Base-by-base conservation (phyloP, 202 grass and related monocot species). In the Hordeum pubiflorum region DNA sequence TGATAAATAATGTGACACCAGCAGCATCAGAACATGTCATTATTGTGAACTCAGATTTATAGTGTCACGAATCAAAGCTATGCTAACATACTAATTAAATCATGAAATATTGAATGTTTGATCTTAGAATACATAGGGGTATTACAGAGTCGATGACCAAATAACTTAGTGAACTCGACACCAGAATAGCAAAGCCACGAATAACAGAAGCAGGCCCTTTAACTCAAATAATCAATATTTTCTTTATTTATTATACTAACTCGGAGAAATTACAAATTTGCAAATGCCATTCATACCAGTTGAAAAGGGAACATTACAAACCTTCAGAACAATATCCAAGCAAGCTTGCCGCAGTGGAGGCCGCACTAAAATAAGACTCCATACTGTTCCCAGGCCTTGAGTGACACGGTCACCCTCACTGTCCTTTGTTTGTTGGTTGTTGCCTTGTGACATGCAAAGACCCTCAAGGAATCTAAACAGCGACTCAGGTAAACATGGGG, bases 241-340 rank as follows among this genome's bases (percentile, higher is more conserved):
- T 38, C 36, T 38, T 38, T 7, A 44, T 34, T 50, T 4, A 6
- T 63, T 38, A 36, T 40, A 73, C 32, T 48, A 73, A 81, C 59
- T 81, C 58, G 52, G 31, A 81, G 46, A 81, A 78, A 43, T 32
- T 46, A 15, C 20, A 58, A 26, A 22, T 48, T 58, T 59, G 17
- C 9, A 46, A 54, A 70, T 22, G 66, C 38, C 38, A 24, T 5
- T 64, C 44, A 40, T 79, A 34, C 24, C 10, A 82, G 83, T 44
- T 76, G 20, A 86, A 56, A 86, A 76, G 38, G 72, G 69, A 75
- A 81, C 44, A 84, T 55, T 27, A 70, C 74, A 69, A 83, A 99
- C 97, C 97, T 99, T 99, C 23, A 99, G 79, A 74, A 77, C 89
- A 60, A 99, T 99, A 87, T 99, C 91, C 84, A 99, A 93, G 81